These are phyloP conservation scores for Arthrobotrys sinensis DNA, from an alignment of 2,329 filamentous ascomycete species.

Conservation along the genomic window DNA sequence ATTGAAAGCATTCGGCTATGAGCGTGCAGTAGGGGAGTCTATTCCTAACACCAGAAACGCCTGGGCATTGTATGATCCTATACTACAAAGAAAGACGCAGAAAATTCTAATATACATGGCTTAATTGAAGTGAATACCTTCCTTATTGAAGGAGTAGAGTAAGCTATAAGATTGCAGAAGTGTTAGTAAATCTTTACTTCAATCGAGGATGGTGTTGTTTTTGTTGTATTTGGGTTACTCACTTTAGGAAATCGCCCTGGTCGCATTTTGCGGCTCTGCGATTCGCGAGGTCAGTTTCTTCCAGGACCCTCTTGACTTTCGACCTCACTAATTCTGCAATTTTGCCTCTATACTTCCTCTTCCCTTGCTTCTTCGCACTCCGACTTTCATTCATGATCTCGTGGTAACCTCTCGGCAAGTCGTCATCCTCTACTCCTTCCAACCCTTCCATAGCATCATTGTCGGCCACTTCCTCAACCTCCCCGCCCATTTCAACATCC, in stretches of 20 bases:
- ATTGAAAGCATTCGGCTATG: too few species aligned
- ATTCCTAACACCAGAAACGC: conserved; percentile 29
- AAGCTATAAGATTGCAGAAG: conserved; percentile 66
- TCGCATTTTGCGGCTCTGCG: conserved; percentile 89
- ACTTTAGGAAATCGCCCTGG: conserved; percentile 85
- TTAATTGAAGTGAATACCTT: conserved; percentile 85
- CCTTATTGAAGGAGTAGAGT: conserved; percentile 82
- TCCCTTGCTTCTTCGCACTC: conserved; percentile 68
- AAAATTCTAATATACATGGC: conserved; percentile 12
- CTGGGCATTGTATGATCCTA: conserved; percentile 18
- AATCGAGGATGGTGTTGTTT: neutral
- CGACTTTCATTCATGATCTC: conserved; percentile 69
- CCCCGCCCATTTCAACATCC: conserved; percentile 57
- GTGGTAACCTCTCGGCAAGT: conserved; percentile 67
- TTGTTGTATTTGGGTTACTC: conserved; percentile 33
- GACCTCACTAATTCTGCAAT: conserved; percentile 85
- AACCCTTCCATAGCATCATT: conserved; percentile 72
- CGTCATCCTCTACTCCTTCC: conserved; percentile 71
- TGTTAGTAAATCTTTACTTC: conserved; percentile 17
- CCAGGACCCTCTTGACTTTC: conserved; percentile 87
- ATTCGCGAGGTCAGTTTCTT: conserved; percentile 83
- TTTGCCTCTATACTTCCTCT: conserved; percentile 79
- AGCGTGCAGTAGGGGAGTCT: too few species aligned
- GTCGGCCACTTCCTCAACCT: conserved; percentile 43
- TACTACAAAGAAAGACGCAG: conserved; percentile 16